Base-by-base conservation (phyloP, 2,329 filamentous ascomycete genomes). In the Mycocentrospora acerina region DNA sequence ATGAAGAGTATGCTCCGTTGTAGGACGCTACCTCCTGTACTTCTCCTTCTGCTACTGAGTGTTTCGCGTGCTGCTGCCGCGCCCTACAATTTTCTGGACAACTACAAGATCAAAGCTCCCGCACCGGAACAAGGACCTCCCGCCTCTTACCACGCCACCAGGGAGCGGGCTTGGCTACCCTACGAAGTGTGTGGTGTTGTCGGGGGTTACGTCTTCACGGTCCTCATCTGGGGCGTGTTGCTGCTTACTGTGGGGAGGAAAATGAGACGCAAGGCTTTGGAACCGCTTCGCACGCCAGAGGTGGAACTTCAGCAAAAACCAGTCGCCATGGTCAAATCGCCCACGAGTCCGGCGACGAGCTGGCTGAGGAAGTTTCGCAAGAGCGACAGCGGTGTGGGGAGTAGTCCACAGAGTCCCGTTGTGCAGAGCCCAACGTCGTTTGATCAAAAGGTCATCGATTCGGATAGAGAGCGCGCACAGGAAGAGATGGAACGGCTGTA, bases 401-500 rank as follows among this genome's bases (percentile, higher is more conserved):
- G 42, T 34, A 64, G 48, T 27, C 57, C 55, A 18, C 49, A 51
- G 26, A 59, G 71, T 43, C 72, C 73, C 2, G 61, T 60, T 7
- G 54, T 67, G 10, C 81, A 81, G 36, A 80, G 83, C 42, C 81
- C 88, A 43, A 78, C 77, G 12, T 82, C 81, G 15, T 87, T 96
- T 43, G 89, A 96, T 64, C 82, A 85, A 42, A 78, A 77, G 42
- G 79, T 95, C 12, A 78, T 96, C 16, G 80, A 85, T 42, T 78
- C 80, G 44, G 88, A 95, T 68, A 81, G 79, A 62, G 76, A 79
- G 59, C 84, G 85, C 72, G 83, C 88, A 48, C 83, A 93, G 66
- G 77, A 84, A 50, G 87, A 95, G 64, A 82, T 96, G 67, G 90
- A 95, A 66, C 82, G 88, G 56, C 82, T 97, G 64, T 97, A 96